Evolutionary conservation across 1,284 basidiomycete species (phyloP).

Genomic region (Sanguinoderma infundibulare): DNA sequence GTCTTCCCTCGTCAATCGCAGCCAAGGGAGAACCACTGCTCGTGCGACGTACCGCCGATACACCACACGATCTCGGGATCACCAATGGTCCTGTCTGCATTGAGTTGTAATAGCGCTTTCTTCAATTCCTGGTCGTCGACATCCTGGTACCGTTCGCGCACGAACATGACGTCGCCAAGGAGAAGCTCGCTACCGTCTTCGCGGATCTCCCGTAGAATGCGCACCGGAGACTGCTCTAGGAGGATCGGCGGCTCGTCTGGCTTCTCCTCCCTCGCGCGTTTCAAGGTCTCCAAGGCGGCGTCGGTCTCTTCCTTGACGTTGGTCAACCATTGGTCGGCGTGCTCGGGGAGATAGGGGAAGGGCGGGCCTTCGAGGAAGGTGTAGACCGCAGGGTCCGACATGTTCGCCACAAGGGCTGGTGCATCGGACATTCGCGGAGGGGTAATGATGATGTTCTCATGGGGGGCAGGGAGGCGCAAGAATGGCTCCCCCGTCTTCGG

Average conservation of each 20-base stretch:
- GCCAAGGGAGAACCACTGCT: neutral
- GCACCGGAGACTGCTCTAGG: slow-evolving; percentile 47
- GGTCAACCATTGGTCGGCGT: slow-evolving; percentile 41
- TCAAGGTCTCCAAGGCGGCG: slow-evolving; percentile 43
- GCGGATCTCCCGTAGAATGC: slow-evolving; percentile 48
- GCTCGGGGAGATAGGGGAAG: slow-evolving; percentile 53
- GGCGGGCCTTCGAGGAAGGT: slow-evolving; percentile 51
- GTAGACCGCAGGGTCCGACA: slow-evolving; percentile 57
- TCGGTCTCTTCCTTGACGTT: slow-evolving; percentile 30
- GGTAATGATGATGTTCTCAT: slow-evolving; percentile 60
- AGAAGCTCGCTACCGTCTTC: slow-evolving; percentile 52
- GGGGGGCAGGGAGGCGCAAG: slow-evolving; percentile 40
- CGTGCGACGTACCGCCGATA: slow-evolving; percentile 49
- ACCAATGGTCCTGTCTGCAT: slow-evolving; percentile 42
- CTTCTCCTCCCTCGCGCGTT: slow-evolving; percentile 30
- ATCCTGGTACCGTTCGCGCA: slow-evolving; percentile 40
- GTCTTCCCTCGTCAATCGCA: neutral
- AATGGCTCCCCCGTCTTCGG: slow-evolving; percentile 31
- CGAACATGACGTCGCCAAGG: slow-evolving; percentile 48
- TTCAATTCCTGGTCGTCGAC: slow-evolving; percentile 38
- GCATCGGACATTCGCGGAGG: slow-evolving; percentile 55
- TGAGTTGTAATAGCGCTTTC: slow-evolving; percentile 40
- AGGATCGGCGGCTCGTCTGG: slow-evolving; percentile 34
- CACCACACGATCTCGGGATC: slow-evolving; percentile 57
- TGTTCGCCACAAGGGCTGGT: slow-evolving; percentile 36